Base-by-base conservation (phyloP, 2,329 filamentous ascomycete species). In the Penicillium glabrum region DNA sequence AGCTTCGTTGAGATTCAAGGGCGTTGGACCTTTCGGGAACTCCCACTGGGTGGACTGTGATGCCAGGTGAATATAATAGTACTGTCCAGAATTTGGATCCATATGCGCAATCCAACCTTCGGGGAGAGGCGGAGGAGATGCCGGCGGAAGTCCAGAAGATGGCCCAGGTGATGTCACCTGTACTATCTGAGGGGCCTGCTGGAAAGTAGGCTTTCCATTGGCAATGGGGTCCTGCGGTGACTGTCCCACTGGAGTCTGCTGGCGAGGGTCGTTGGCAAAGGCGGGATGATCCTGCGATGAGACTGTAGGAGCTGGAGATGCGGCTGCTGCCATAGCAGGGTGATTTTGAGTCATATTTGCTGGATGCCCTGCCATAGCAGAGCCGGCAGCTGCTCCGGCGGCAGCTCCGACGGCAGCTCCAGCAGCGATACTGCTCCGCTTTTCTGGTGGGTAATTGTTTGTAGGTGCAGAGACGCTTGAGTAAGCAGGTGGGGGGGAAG, bases 71-170 rank as follows among this genome's bases (percentile, higher is more conserved):
- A 99, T 99, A 70, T 99, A 99, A 75, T 99, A 99, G 75, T 98
- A 99, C 71, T 98, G 93, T 1, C 95, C 95, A 2, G 93, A 98
- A 70, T 90, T 96, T 64, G 91, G 90, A 72, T 99, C 95, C 5
- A 98, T 82, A 73, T 98, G 95, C 21, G 95, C 91, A 69, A 99
- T 98, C 95, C 95, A 99, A 33, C 95, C 95, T 77, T 99, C 95
- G 6, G 95, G 95, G 16, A 99, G 82, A 2, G 93, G 95, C 23
- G 95, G 95, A 31, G 95, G 95, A 16, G 92, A 96, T 26, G 89
- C 86, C 29, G 91, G 91, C 1, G 88, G 84, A 24, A 85, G 46
- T 64, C 79, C 67, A 60, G 76, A 62, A 44, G 49, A 3, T 21
- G 78, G 72, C 8, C 73, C 70, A 27, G 77, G 72, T 37, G 77